Evolutionary conservation across 2,329 filamentous ascomycete genomes (phyloP).

Genomic region (Tricladium varicosporioides): DNA sequence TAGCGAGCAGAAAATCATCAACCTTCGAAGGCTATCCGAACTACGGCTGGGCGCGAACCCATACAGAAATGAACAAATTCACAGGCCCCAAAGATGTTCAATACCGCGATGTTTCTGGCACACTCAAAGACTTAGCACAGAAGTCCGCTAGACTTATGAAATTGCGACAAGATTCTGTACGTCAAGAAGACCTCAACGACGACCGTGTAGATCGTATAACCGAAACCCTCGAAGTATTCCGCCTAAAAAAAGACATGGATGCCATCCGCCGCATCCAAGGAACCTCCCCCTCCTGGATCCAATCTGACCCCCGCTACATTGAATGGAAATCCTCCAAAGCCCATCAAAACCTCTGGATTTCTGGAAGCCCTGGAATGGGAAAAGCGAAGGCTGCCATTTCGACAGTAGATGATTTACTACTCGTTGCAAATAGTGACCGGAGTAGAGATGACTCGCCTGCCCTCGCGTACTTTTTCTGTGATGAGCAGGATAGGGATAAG

Average conservation of each 20-base stretch:
- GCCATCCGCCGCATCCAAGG: conserved; percentile 1
- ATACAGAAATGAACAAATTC: conserved; percentile 2
- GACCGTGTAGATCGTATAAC: not conserved
- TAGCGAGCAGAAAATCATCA: conserved; percentile 1
- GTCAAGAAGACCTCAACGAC: not conserved
- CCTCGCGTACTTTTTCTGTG: conserved; percentile 4
- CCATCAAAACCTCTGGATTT: conserved; percentile 2
- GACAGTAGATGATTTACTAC: not conserved
- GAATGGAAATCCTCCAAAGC: not conserved
- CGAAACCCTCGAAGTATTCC: conserved; percentile 1
- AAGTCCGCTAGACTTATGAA: not conserved
- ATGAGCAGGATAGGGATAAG: conserved; percentile 1
- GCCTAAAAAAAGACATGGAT: conserved; percentile 3
- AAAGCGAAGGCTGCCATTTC: conserved; percentile 5
- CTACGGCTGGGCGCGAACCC: not conserved
- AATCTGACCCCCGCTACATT: not conserved
- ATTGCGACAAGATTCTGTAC: not conserved
- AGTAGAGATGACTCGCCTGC: conserved; percentile 1
- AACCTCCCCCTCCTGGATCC: not conserved
- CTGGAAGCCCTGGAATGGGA: not conserved
- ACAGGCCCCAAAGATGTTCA: not conserved
- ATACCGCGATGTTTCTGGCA: not conserved
- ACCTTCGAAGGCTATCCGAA: not conserved
- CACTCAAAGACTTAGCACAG: not conserved
- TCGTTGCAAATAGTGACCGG: not conserved